These are phyloP conservation scores for Pseudogymnoascus sp. DNA, from an alignment of 2,329 filamentous ascomycete genomes.

Conservation along the genomic window DNA sequence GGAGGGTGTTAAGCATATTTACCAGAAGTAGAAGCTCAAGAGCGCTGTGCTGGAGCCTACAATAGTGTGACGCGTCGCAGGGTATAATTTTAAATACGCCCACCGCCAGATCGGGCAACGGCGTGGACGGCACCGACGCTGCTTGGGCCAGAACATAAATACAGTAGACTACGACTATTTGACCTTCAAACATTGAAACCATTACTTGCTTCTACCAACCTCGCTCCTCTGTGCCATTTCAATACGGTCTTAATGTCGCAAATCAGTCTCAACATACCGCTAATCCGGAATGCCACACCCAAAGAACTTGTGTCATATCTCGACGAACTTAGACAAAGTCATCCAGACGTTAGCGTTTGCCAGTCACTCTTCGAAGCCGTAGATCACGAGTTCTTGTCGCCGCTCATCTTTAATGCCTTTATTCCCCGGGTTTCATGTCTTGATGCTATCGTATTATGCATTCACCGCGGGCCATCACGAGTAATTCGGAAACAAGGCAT, in stretches of 20 bases:
- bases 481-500: constrained; percentile 13
- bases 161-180: not conserved
- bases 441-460: constrained; percentile 8
- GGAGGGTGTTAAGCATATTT: too few relatives aligned
- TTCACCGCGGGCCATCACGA: constrained; percentile 10
- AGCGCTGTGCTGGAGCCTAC: not conserved
- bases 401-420: constrained; percentile 10
- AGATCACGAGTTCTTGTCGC: constrained; percentile 10
- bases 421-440: constrained; percentile 10
- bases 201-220: not conserved
- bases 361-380: constrained; percentile 11
- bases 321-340: constrained; percentile 11
- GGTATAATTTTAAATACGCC: not conserved
- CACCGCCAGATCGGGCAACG: not conserved
- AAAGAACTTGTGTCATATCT: constrained; percentile 14
- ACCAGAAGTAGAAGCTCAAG: not conserved
- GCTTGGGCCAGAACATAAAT: not conserved
- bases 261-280: constrained; percentile 9
- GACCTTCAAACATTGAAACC: not conserved
- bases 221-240: not conserved
- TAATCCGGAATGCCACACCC: constrained; percentile 10
- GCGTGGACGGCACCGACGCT: not conserved
- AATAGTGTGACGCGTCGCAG: not conserved
- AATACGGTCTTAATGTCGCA: constrained; percentile 11
- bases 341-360: constrained; percentile 2